Evolutionary conservation across 768 basidiomycete species (phyloP), one percentile per base, ranked within the genome.

Genomic region (Hebeloma cylindrosporum): DNA sequence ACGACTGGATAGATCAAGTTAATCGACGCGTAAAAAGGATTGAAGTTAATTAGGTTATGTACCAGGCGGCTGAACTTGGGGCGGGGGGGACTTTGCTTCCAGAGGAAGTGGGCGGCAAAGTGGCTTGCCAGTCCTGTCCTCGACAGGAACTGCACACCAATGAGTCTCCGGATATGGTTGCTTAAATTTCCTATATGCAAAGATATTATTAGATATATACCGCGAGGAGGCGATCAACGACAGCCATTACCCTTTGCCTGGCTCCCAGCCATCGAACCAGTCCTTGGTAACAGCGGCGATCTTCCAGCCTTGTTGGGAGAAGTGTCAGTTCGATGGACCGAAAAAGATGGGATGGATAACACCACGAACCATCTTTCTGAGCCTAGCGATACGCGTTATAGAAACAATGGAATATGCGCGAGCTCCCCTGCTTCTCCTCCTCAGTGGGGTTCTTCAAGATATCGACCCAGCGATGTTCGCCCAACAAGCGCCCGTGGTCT

Each of bases 391-490:
- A 69, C 6, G 60, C 72, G 9, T 52, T 48, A 47, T 77, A 76
- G 9, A 68, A 56, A 32, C 64, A 67, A 31, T 73, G 71, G 40
- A 71, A 80, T 13, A 78, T 65, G 57, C 67, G 60, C 7, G 67
- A 66, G 7, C 65, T 61, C 21, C 66, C 54, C 0, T 57, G 60
- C 11, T 52, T 52, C 52, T 79, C 74, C 25, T 75, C 68, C 0
- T 47, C 47, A 4, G 40, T 58, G 1, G 74, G 72, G 4, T 66
- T 62, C 48, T 58, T 65, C 13, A 80, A 58, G 40, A 79, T 71
- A 22, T 75, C 66, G 14, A 40, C 43, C 77, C 77, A 79, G 11
- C 65, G 63, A 48, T 80, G 79, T 51, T 77, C 75, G 42, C 78
- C 79, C 1, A 80, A 60, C 10, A 80, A 51, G 10, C 57, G 55